Conservation (phyloP, 2,329 filamentous ascomycete genomes). For the Sclerotinia subarctica region DNA sequence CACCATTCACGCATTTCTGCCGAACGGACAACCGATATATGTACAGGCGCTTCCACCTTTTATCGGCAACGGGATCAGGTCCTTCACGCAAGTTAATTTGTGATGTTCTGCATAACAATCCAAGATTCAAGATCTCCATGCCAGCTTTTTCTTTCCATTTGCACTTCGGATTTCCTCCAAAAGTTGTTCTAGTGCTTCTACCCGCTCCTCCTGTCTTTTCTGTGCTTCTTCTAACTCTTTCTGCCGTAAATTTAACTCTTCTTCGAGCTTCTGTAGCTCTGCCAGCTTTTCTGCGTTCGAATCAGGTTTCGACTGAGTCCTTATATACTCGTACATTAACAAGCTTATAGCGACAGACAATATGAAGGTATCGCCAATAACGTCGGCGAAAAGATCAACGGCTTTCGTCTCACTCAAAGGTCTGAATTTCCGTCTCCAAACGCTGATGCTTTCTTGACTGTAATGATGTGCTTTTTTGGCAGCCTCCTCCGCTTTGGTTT, state of each 20-base stretch:
- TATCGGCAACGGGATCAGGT: not conserved
- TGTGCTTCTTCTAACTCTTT: constrained; percentile 52
- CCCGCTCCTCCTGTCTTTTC: constrained; percentile 36
- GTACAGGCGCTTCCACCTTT: too few relatives aligned
- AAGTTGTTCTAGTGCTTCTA: constrained; percentile 37
- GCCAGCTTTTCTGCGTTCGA: constrained; percentile 52
- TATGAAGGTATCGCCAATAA: constrained; percentile 62
- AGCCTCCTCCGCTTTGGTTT: constrained; percentile 53
- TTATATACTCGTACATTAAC: constrained; percentile 61
- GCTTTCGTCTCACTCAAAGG: constrained; percentile 62
- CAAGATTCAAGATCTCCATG: constrained; percentile 18
- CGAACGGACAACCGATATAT: not conserved
- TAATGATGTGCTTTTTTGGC: constrained; percentile 38
- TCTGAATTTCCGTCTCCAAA: constrained; percentile 62
- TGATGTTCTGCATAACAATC: not conserved
- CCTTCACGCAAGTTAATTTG: not conserved
- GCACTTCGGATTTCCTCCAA: constrained; percentile 36
- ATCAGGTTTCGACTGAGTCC: constrained; percentile 58
- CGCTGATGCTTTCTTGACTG: constrained; percentile 44
- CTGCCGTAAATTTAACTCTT: constrained; percentile 50
- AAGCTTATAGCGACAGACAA: constrained; percentile 55
- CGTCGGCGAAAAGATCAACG: constrained; percentile 64
- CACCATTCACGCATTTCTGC: not conserved
- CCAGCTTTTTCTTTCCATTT: constrained; percentile 31
- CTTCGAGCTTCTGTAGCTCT: constrained; percentile 52